phyloP scores from a whole-genome alignment of 78 protist genomes.

The Acrasis kona region DNA sequence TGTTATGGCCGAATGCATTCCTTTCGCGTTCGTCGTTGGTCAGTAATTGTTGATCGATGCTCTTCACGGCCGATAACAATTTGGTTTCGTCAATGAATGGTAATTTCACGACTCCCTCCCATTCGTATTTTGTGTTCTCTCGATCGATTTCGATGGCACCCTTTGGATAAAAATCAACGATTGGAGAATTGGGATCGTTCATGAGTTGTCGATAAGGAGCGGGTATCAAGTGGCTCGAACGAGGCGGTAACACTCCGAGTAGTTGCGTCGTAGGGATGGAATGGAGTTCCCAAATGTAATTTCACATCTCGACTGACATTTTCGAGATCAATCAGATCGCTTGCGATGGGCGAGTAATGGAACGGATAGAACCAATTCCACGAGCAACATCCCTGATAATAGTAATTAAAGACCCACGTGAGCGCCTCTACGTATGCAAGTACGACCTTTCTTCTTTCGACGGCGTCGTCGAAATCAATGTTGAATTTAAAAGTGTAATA shows the following conservation, averaged over 20 bases:
- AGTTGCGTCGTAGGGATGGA: constrained; percentile 83
- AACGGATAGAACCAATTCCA: constrained; percentile 93
- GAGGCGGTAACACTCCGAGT: constrained; percentile 76
- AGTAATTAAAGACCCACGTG: constrained; percentile 81
- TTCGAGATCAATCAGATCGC: constrained; percentile 23
- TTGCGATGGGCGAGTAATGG: constrained; percentile 83
- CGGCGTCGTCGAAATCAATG: not conserved
- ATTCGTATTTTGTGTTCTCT: constrained; percentile 4
- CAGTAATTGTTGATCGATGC: not conserved
- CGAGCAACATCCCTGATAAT: constrained; percentile 70
- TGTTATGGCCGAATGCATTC: not conserved
- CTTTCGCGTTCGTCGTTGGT: not conserved
- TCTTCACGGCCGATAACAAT: not conserved
- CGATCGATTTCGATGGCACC: constrained; percentile 9
- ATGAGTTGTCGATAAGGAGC: not conserved
- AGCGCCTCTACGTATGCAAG: constrained; percentile 53
- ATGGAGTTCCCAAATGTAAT: constrained; percentile 35
- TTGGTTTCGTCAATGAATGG: constrained; percentile 21
- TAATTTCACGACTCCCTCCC: constrained; percentile 26
- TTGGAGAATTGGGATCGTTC: not conserved
- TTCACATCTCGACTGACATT: not conserved
- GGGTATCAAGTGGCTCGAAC: constrained; percentile 8
- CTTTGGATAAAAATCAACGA: constrained; percentile 6
- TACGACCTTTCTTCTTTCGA: not conserved
- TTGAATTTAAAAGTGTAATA: not conserved